Base-by-base conservation (phyloP, 2,329 filamentous ascomycete genomes). In the Hypoxylon sp. region DNA sequence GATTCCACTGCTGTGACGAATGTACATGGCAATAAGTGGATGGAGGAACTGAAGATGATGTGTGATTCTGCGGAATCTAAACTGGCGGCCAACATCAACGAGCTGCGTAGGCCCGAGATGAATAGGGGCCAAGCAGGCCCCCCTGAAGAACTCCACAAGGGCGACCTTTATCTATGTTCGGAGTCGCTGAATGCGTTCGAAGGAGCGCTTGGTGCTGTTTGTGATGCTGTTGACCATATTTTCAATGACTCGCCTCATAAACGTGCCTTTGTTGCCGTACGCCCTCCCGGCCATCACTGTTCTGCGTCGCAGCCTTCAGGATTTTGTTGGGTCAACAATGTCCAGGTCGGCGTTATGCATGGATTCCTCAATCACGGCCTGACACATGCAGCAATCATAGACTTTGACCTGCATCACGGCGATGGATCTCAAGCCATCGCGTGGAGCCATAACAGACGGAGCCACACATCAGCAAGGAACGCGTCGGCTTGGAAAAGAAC, bases 291-390 rank as follows among this genome's bases (percentile, higher is more conserved):
- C 0, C 96, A 99, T 78, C 96, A 99, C 77, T 99, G 96, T 80
- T 97, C 95, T 2, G 89, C 93, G 3, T 89, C 92, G 54, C 91
- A 92, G 74, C 96, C 96, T 0, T 98, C 95, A 1, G 96, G 96
- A 0, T 99, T 99, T 78, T 99, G 96, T 82, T 99, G 96, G 95
- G 83, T 99, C 55, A 99, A 99, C 80, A 99, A 99, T 77, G 94
- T 99, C 0, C 95, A 98, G 77, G 93, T 99, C 21, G 96, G 95
- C 0, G 97, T 99, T 71, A 92, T 97, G 79, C 93, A 99, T 79
- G 95, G 91, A 10, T 91, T 93, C 19, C 88, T 95, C 69, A 88
- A 87, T 42, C 92, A 99, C 76, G 94, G 92, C 0, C 82, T 98
- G 29, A 98, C 95, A 0, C 96, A 99, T 79, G 95, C 94, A 0